Percentiles rank a stretch among this genome's conserved stretches.
Conservation (phyloP, 2,329 filamentous ascomycete genomes). For the Apiospora phragmitis region DNA sequence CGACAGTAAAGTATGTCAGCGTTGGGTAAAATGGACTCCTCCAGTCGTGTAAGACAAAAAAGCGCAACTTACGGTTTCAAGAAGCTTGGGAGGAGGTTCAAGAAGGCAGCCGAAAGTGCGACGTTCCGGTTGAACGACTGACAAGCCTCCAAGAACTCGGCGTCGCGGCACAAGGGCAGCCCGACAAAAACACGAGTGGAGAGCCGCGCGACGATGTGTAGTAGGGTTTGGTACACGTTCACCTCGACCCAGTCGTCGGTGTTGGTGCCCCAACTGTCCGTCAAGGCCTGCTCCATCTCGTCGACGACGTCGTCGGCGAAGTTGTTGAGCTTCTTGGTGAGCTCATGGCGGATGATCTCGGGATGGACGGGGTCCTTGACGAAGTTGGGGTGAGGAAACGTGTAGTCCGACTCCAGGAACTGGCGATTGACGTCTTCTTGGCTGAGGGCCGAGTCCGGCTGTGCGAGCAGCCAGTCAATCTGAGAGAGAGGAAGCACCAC, state of each 20-base stretch:
- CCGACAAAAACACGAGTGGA: constrained; percentile 34
- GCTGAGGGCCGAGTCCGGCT: constrained; percentile 33
- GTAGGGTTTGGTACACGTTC: constrained; percentile 33
- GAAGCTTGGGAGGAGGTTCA: constrained; percentile 31
- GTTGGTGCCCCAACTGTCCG: constrained; percentile 31
- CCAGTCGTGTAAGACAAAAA: neutral
- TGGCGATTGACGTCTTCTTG: constrained; percentile 34
- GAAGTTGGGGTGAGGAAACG: constrained; percentile 32
- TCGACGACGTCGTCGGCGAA: constrained; percentile 33
- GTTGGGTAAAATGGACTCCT: neutral
- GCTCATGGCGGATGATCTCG: constrained; percentile 32
- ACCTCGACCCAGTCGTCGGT: constrained; percentile 33
- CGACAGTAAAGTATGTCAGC: constrained; percentile 6
- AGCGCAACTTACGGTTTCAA: constrained; percentile 30
- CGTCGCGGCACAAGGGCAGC: constrained; percentile 29
- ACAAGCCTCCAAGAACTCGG: constrained; percentile 30
- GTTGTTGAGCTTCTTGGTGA: constrained; percentile 30
- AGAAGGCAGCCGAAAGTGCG: constrained; percentile 27
- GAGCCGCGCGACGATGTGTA: constrained; percentile 30
- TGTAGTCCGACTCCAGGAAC: constrained; percentile 35
- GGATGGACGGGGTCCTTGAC: constrained; percentile 32
- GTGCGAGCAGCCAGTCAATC: constrained; percentile 31
- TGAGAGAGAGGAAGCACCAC: constrained; percentile 33
- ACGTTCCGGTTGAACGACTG: constrained; percentile 32
- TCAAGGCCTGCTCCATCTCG: constrained; percentile 28